These are phyloP conservation scores for Ambrosiella cleistominuta DNA, from an alignment of 2,329 filamentous ascomycete genomes.

Conservation along the genomic window DNA sequence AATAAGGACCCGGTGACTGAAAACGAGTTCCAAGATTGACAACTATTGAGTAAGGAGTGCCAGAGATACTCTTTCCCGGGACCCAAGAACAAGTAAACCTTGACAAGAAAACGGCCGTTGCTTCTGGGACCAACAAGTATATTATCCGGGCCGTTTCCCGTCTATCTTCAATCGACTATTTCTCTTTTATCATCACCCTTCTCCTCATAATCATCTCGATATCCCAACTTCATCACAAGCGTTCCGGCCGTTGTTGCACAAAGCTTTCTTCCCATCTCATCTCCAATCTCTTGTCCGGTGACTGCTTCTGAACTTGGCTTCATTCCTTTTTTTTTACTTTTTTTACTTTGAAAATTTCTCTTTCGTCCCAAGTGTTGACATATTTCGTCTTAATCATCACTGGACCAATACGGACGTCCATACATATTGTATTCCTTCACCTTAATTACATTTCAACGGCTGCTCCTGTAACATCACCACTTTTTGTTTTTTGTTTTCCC, in stretches of 20 bases:
- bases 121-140: not conserved
- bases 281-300: not conserved
- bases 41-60: no score
- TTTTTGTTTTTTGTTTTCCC: not conserved
- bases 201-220: not conserved
- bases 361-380: not conserved
- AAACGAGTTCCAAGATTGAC: no score
- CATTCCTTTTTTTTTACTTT: not conserved
- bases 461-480: not conserved
- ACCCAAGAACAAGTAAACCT: no score
- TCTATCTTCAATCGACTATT: not conserved
- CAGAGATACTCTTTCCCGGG: no score
- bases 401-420: no score
- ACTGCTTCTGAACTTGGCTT: not conserved
- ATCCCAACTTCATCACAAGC: not conserved
- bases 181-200: not conserved
- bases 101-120: no score
- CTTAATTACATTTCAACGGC: no score
- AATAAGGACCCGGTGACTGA: no score
- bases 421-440: no score
- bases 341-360: no score
- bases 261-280: not conserved
- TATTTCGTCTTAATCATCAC: not conserved
- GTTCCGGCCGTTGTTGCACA: not conserved
- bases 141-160: not conserved